Percentiles rank a stretch among this genome's conserved stretches.
Conservation (phyloP, 2,329 filamentous ascomycete species). For the Colletotrichum horii region DNA sequence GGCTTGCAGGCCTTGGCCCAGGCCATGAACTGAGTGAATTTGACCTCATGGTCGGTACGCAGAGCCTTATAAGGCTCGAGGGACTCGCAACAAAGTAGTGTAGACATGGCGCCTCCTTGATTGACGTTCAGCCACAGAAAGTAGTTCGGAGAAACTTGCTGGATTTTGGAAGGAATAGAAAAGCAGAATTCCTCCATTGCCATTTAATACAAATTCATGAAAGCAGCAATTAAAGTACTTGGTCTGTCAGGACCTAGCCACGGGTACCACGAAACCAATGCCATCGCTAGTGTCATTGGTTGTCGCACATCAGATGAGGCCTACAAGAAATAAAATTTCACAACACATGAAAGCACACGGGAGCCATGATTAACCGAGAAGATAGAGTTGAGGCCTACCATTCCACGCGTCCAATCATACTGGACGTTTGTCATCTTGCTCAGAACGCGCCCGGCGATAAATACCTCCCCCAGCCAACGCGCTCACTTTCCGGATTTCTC, state of each 20-base stretch:
- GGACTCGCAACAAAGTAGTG: conserved; percentile 29
- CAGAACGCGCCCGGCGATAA: background rate
- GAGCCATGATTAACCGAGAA: background rate
- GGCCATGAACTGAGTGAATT: conserved; percentile 28
- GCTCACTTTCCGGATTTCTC: background rate
- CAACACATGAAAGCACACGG: background rate
- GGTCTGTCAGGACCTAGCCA: background rate
- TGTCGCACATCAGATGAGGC: background rate
- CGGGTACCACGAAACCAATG: background rate
- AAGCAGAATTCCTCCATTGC: background rate
- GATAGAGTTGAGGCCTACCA: conserved; percentile 10
- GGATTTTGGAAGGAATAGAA: background rate
- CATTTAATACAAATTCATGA: background rate
- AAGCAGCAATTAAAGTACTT: background rate
- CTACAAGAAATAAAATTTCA: background rate
- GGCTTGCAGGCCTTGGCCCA: conserved; percentile 35
- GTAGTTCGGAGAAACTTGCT: background rate
- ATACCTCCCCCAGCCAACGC: background rate
- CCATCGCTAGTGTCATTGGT: background rate
- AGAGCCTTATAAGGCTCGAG: conserved; percentile 28
- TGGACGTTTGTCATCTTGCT: background rate
- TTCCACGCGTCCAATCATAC: background rate
- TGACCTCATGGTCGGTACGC: conserved; percentile 27
- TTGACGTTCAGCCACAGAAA: background rate
- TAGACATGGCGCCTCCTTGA: conserved; percentile 6